Conservation (phyloP, 805 yeast genomes). For the Pichia cephalocereana region DNA sequence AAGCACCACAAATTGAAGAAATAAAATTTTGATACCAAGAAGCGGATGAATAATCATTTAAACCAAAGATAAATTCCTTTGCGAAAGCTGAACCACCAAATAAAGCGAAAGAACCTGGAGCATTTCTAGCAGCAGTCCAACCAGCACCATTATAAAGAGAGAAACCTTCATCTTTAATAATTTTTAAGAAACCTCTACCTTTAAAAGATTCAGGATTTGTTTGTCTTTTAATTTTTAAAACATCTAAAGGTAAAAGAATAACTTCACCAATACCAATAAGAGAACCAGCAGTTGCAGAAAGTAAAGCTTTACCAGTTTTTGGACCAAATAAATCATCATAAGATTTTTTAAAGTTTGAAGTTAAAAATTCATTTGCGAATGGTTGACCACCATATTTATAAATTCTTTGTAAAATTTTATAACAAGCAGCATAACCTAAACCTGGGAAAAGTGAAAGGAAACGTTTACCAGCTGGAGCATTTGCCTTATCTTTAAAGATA, state of each 20-base stretch:
- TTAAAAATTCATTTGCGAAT: slow-evolving; percentile 87
- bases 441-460: slow-evolving; percentile 90
- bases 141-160: slow-evolving; percentile 98
- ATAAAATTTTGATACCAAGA: slow-evolving; percentile 94
- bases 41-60: slow-evolving; percentile 80
- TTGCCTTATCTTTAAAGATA: slow-evolving; percentile 75
- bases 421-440: slow-evolving; percentile 95
- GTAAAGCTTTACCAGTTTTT: slow-evolving; percentile 93
- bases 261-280: slow-evolving; percentile 97
- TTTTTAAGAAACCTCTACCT: slow-evolving; percentile 91
- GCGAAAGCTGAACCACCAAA: slow-evolving; percentile 99
- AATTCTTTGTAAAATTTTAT: slow-evolving; percentile 93
- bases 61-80: slow-evolving; percentile 85
- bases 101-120: slow-evolving; percentile 96
- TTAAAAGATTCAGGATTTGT: slow-evolving; percentile 99
- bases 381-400: slow-evolving; percentile 99
- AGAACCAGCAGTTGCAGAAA: slow-evolving; percentile 97
- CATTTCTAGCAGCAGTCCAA: slow-evolving; percentile 99
- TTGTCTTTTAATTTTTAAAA: slow-evolving; percentile 95
- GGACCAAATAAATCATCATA: slow-evolving; percentile 79
- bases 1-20: slow-evolving; percentile 93
- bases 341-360: slow-evolving; percentile 56
- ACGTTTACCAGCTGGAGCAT: slow-evolving; percentile 60
- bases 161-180: slow-evolving; percentile 83
- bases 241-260: slow-evolving; percentile 90